A percentile compares a stretch with the other conserved stretches of the same genome.
These are phyloP conservation scores for Aureobasidium namibiae DNA, from an alignment of 2,329 filamentous ascomycete genomes.

Conservation along the genomic window DNA sequence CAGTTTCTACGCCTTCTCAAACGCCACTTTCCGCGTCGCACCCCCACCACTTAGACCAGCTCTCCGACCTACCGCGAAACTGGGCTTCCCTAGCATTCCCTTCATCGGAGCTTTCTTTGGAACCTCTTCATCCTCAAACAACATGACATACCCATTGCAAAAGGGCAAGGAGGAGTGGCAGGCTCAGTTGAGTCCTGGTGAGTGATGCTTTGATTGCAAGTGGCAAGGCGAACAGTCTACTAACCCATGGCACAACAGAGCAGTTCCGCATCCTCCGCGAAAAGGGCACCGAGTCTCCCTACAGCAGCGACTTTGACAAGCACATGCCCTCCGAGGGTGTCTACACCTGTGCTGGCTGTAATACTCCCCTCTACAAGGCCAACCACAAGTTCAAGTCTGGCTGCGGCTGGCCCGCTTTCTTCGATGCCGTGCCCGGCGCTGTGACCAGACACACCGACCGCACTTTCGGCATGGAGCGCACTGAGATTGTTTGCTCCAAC, in stretches of 20 bases:
- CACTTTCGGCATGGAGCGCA: conserved; percentile 72
- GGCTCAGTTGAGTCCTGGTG: conserved; percentile 68
- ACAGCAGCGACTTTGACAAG: conserved; percentile 77
- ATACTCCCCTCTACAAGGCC: conserved; percentile 83
- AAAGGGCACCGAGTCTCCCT: conserved; percentile 81
- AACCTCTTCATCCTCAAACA: conserved; percentile 45
- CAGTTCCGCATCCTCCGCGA: conserved; percentile 91
- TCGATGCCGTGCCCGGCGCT: conserved; percentile 85
- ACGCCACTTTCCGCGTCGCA: conserved; percentile 32
- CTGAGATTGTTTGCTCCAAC: conserved; percentile 89
- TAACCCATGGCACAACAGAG: conserved; percentile 47
- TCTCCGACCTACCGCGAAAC: conserved; percentile 34
- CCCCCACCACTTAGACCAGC: conserved; percentile 26
- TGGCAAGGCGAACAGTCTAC: background rate
- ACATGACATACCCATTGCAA: conserved; percentile 71
- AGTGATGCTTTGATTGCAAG: conserved; percentile 15
- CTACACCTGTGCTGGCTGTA: conserved; percentile 82
- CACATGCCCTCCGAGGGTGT: conserved; percentile 68
- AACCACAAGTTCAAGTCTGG: conserved; percentile 92
- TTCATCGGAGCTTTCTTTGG: conserved; percentile 72
- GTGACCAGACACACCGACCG: conserved; percentile 74
- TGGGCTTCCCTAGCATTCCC: conserved; percentile 69
- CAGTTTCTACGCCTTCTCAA: conserved; percentile 41
- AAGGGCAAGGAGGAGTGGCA: conserved; percentile 81
- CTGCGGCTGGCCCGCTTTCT: conserved; percentile 98